Conservation (phyloP, 2,329 filamentous ascomycete genomes). For the Ophiocordyceps robertsii region DNA sequence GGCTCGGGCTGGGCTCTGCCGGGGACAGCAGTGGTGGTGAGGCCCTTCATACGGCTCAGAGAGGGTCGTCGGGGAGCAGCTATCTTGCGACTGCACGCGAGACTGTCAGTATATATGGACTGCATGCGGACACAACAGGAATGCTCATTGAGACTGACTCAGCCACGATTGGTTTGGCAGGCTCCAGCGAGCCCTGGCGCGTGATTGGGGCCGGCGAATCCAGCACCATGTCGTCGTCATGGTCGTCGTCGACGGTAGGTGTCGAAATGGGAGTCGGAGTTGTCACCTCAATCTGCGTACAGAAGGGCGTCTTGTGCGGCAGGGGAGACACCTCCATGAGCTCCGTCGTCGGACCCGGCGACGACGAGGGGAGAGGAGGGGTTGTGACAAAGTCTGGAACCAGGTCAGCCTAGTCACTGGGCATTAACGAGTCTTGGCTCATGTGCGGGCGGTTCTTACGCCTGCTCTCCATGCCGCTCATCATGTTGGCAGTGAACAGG, state of each 20-base stretch:
- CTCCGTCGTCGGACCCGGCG: constrained; percentile 58
- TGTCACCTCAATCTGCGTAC: constrained; percentile 50
- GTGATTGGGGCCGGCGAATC: constrained; percentile 41
- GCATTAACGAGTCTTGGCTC: constrained; percentile 6
- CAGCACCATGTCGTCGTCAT: constrained; percentile 35
- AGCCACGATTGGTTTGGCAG: constrained; percentile 30
- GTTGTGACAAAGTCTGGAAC: constrained; percentile 60
- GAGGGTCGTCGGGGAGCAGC: constrained; percentile 60
- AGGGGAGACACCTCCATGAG: constrained; percentile 90
- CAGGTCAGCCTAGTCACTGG: neutral
- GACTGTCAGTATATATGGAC: constrained; percentile 10
- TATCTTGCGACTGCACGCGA: constrained; percentile 44
- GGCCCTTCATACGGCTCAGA: constrained; percentile 60
- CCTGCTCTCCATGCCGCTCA: constrained; percentile 20
- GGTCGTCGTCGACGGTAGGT: constrained; percentile 16
- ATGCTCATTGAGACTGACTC: constrained; percentile 32
- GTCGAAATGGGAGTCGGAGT: constrained; percentile 55
- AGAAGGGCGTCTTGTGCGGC: constrained; percentile 69
- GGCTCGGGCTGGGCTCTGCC: constrained; percentile 47
- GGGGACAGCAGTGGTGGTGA: constrained; percentile 53
- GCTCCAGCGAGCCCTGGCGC: constrained; percentile 33
- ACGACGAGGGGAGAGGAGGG: constrained; percentile 71
- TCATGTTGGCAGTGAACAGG: constrained; percentile 25
- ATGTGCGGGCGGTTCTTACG: constrained; percentile 13
- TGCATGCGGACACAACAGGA: constrained; percentile 5